phyloP scores from a whole-genome alignment of 805 yeast genomes.

The Ogataea corticis region DNA sequence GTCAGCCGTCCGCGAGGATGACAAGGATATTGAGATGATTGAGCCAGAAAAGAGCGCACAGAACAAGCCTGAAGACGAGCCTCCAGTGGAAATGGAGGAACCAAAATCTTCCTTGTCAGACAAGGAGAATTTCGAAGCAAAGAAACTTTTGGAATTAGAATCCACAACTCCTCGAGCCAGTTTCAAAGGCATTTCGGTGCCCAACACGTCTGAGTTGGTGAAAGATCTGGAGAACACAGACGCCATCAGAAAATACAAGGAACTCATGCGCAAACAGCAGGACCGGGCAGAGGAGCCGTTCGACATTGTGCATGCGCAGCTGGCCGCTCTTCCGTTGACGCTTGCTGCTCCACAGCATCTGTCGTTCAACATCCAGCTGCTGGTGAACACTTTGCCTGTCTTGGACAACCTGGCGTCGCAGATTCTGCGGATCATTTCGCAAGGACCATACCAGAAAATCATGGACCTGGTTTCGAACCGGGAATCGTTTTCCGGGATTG shows the following conservation, averaged over 20 bases:
- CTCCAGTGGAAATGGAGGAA: too few species aligned
- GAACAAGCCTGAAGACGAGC: too few species aligned
- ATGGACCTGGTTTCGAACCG: slow-evolving; percentile 66
- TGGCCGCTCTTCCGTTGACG: slow-evolving; percentile 61
- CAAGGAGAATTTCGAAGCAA: neutral
- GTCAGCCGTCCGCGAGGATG: too few species aligned
- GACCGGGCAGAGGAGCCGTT: slow-evolving; percentile 17
- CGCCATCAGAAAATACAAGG: slow-evolving; percentile 30
- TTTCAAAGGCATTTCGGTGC: slow-evolving; percentile 36
- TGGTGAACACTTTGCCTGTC: slow-evolving; percentile 69
- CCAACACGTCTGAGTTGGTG: slow-evolving; percentile 36
- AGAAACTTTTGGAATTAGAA: neutral
- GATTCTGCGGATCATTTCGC: slow-evolving; percentile 67
- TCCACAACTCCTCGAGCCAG: slow-evolving; percentile 17
- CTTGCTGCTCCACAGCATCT: slow-evolving; percentile 55
- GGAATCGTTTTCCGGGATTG: slow-evolving; percentile 64
- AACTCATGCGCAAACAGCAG: slow-evolving; percentile 23
- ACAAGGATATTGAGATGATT: neutral
- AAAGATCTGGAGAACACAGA: slow-evolving; percentile 24
- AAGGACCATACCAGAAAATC: slow-evolving; percentile 75
- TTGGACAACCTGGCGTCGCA: slow-evolving; percentile 84
- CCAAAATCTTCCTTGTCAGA: neutral
- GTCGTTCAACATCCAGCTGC: slow-evolving; percentile 62
- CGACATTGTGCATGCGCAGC: slow-evolving; percentile 43
- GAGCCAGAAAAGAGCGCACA: neutral